phyloP scores from a whole-genome alignment of 2,329 filamentous ascomycete species.

The Onygena corvina region DNA sequence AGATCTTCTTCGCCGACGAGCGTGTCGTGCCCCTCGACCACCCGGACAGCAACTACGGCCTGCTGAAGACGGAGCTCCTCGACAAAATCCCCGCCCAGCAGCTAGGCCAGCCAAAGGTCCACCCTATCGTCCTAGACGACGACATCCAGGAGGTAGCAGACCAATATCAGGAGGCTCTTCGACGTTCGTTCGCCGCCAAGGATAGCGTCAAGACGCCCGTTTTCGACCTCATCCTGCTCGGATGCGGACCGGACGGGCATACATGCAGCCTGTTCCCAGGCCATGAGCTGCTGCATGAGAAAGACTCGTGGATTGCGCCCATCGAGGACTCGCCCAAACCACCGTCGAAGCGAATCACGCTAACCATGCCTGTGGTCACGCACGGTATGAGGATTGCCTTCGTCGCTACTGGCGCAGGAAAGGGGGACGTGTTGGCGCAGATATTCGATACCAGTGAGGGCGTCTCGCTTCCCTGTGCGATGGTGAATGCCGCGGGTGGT shows the following conservation, averaged over 20 bases:
- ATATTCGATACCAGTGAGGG: slow-evolving; percentile 75
- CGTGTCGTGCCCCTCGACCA: slow-evolving; percentile 85
- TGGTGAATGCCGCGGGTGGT: slow-evolving; percentile 73
- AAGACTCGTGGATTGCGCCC: slow-evolving; percentile 79
- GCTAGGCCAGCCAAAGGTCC: slow-evolving; percentile 56
- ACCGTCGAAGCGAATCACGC: slow-evolving; percentile 76
- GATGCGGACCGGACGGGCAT: slow-evolving; percentile 91
- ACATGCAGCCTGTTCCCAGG: slow-evolving; percentile 93
- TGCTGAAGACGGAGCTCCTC: slow-evolving; percentile 76
- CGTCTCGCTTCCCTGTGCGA: slow-evolving; percentile 62
- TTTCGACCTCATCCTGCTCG: slow-evolving; percentile 86
- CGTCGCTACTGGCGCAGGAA: slow-evolving; percentile 75
- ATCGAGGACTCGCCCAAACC: slow-evolving; percentile 94
- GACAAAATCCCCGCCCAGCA: slow-evolving; percentile 63
- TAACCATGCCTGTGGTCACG: slow-evolving; percentile 80
- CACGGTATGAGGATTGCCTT: slow-evolving; percentile 82
- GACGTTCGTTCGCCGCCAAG: slow-evolving; percentile 73
- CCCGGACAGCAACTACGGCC: slow-evolving; percentile 83
- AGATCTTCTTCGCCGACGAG: slow-evolving; percentile 98
- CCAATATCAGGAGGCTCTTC: slow-evolving; percentile 79
- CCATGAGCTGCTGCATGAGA: slow-evolving; percentile 74
- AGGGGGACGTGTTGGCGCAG: slow-evolving; percentile 82
- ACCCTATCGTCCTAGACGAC: slow-evolving; percentile 65
- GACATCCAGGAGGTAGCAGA: slow-evolving; percentile 89
- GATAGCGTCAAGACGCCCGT: slow-evolving; percentile 91